Evolutionary conservation across 2,329 filamentous ascomycete species (phyloP), one percentile per base, ranked within the genome.

Genomic region (Trichoderma gracile): DNA sequence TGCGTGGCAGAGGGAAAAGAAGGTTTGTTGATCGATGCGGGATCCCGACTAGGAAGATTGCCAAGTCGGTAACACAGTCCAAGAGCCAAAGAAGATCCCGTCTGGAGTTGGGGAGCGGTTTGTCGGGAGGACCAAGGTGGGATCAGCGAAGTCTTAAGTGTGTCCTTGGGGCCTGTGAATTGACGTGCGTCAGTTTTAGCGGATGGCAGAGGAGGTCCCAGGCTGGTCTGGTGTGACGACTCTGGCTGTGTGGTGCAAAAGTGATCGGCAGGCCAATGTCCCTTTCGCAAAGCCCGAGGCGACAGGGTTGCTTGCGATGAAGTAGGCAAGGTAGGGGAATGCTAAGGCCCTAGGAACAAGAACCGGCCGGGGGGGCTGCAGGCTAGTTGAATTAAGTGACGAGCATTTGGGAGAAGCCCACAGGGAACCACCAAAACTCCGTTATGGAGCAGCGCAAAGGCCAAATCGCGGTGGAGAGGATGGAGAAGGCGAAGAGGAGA

Each of bases 141-240:
- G 83, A 85, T 85, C 83, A 84, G 82, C 82, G 80, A 81, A 79
- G 80, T 83, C 76, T 84, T 84, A 84, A 83, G 82, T 84, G 81
- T 80, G 78, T 72, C 46, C 56, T 65, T 71, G 67, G 30, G 33
- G 65, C 74, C 68, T 68, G 58, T 61, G 70, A 74, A 75, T 76
- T 76, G 73, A 76, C 74, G 72, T 78, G 75, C 75, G 75, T 76
- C 75, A 77, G 75, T 73, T 73, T 65, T 62, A 63, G 64, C 45
- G 57, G 64, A 63, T 66, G 70, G 71, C 70, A 73, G 64, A 65
- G 64, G 49, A 63, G 64, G 64, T 63, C 43, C 64, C 58, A 38
- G 64, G 54, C 58, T 58, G 64, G 62, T 40, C 59, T 64, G 64
- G 77, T 81, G 80, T 83, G 82, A 83, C 80, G 80, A 81, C 77